Percentiles rank a stretch among this genome's conserved stretches.
These are phyloP conservation scores for Penicillium argentinense DNA, from an alignment of 495 filamentous ascomycete genomes.

Conservation along the genomic window DNA sequence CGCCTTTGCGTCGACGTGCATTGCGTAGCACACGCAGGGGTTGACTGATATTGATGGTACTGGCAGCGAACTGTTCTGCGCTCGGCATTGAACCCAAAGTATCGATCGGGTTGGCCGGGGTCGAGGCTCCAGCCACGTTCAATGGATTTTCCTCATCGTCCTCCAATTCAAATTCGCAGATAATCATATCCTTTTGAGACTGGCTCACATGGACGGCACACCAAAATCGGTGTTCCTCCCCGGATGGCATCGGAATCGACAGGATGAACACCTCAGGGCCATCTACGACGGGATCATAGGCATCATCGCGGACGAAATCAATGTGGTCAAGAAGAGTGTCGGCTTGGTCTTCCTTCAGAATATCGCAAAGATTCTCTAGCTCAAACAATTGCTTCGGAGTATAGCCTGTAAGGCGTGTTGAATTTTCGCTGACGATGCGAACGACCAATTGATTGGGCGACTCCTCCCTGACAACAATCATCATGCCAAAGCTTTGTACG, in stretches of 20 bases:
- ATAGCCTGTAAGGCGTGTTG: conserved; percentile 72
- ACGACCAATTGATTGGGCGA: conserved; percentile 66
- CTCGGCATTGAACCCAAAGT: conserved; percentile 71
- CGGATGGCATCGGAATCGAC: conserved; percentile 56
- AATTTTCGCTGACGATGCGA: conserved; percentile 85
- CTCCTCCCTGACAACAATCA: conserved; percentile 76
- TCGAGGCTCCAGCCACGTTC: conserved; percentile 52
- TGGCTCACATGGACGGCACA: conserved; percentile 80
- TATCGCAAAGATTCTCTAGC: conserved; percentile 72
- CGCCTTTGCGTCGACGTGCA: conserved; percentile 73
- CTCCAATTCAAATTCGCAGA: conserved; percentile 92
- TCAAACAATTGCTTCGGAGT: conserved; percentile 75
- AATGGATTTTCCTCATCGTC: conserved; percentile 75
- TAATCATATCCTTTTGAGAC: conserved; percentile 64
- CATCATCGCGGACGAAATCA: conserved; percentile 80
- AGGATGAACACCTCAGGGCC: conserved; percentile 88
- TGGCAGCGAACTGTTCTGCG: conserved; percentile 65
- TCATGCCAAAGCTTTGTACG: conserved; percentile 79
- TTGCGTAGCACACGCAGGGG: conserved; percentile 79
- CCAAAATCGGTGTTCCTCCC: conserved; percentile 69
- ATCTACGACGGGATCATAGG: conserved; percentile 63
- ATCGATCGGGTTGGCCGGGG: conserved; percentile 65
- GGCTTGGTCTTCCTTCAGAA: conserved; percentile 77
- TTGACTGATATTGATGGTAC: conserved; percentile 67
- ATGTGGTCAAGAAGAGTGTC: conserved; percentile 83